Evolutionary conservation across 148 eudicot species (phyloP).

Genomic region (Nepenthes gracilis): DNA sequence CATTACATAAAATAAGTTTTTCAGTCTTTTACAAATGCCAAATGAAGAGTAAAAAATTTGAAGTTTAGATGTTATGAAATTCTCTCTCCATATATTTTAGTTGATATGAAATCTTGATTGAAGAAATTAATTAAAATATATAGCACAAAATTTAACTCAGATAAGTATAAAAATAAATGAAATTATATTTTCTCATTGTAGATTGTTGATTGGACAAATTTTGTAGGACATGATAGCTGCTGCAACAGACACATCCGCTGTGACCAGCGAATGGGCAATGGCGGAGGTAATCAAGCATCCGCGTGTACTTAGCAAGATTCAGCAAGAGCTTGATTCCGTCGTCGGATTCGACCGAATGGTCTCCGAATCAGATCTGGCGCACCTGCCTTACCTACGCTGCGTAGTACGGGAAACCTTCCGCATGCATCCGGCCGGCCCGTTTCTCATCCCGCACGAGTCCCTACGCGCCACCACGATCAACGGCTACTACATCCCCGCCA

Average conservation of each 20-base stretch:
- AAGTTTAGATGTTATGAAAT: no score
- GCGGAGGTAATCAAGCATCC: slow-evolving; percentile 89
- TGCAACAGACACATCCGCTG: slow-evolving; percentile 93
- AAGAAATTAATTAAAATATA: no score
- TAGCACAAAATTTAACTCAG: no score
- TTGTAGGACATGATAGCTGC: slow-evolving; percentile 96
- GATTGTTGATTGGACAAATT: no score
- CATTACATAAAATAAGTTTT: not conserved
- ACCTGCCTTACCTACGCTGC: slow-evolving; percentile 78
- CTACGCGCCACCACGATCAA: slow-evolving; percentile 57
- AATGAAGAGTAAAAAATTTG: not conserved
- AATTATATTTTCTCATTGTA: no score
- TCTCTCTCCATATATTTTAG: no score
- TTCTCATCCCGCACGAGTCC: slow-evolving; percentile 89
- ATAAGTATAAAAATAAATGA: no score
- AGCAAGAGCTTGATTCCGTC: slow-evolving; percentile 60
- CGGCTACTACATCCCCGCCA: slow-evolving; percentile 70
- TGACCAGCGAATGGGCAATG: slow-evolving; percentile 99
- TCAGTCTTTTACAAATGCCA: not conserved
- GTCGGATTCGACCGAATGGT: slow-evolving; percentile 75
- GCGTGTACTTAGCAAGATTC: slow-evolving; percentile 54
- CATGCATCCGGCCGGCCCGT: slow-evolving; percentile 95
- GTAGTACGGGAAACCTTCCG: slow-evolving; percentile 87
- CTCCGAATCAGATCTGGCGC: slow-evolving; percentile 52
- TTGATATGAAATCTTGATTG: no score